Percentiles rank a stretch among this genome's conserved stretches.
phyloP scores from a whole-genome alignment of 257 asterid species.

The Fraxinus cuspidata region DNA sequence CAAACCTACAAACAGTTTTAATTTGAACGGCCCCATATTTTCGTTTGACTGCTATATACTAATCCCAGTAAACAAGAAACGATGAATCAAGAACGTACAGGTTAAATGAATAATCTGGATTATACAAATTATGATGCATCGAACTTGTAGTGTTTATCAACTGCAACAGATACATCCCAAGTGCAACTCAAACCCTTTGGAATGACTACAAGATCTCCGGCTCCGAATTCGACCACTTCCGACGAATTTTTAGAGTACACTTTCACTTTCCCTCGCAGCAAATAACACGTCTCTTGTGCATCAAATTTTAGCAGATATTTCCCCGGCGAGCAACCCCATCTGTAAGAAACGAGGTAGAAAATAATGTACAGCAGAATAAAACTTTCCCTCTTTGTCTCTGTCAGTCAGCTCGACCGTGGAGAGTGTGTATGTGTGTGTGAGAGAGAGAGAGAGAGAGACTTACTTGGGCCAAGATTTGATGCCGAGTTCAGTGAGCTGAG shows the following conservation, averaged over 20 bases:
- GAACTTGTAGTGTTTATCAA: conserved; percentile 88
- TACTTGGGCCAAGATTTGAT: conserved; percentile 96
- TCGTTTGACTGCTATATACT: no score
- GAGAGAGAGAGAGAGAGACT: conserved; percentile 22
- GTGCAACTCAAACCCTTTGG: conserved; percentile 92
- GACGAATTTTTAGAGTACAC: conserved; percentile 59
- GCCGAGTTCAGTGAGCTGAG: conserved; percentile 72
- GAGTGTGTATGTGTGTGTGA: no score
- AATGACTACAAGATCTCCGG: conserved; percentile 77
- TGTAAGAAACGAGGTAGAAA: background rate
- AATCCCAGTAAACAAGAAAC: no score
- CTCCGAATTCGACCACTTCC: conserved; percentile 75
- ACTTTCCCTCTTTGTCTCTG: no score
- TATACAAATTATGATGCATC: conserved; percentile 37
- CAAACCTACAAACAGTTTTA: no score
- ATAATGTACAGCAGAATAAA: no score
- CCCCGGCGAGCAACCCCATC: conserved; percentile 95
- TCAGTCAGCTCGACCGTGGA: no score
- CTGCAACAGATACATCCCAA: conserved; percentile 79
- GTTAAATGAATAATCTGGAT: no score
- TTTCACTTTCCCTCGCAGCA: conserved; percentile 73
- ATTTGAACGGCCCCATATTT: no score
- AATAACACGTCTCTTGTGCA: conserved; percentile 75
- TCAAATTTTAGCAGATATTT: conserved; percentile 78
- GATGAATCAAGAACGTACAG: no score